Evolutionary conservation across 2,329 filamentous ascomycete genomes (phyloP), one percentile per base, ranked within the genome.

Genomic region (Hysterium pulicare): DNA sequence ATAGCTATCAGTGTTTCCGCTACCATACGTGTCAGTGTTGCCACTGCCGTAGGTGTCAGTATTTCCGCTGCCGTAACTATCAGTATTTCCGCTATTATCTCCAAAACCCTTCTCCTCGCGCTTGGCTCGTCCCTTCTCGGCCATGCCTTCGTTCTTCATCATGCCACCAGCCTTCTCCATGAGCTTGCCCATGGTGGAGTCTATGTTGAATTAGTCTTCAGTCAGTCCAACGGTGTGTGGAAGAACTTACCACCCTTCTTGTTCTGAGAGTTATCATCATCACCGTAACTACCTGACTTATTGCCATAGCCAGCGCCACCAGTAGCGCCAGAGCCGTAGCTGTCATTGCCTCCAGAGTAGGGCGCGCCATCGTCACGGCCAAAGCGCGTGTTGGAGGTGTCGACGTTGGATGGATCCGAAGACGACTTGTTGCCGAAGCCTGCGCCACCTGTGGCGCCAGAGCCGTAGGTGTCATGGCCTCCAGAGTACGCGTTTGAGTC

Each of bases 131-230:
- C 78, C 79, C 62, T 74, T 77, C 50, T 72, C 61, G 41, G 67
- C 67, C 10, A 81, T 43, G 33, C 62, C 66, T 13, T 73, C 67
- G 50, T 70, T 78, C 41, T 73, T 62, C 47, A 83, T 51, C 38
- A 75, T 52, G 10, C 64, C 59, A 7, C 78, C 77, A 5, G 72
- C 74, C 70, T 80, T 82, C 66, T 83, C 77, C 61, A 82, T 66
- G 19, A 82, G 43, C 64, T 78, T 81, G 35, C 79, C 79, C 17
- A 78, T 40, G 13, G 71, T 72, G 38, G 74, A 77, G 55, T 77
- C 73, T 54, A 35, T 16, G 19, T 21, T 7, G 16, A 39, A 20
- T 52, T 34, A 47, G 40, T 33, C 13, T n/a, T 5, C 15, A 19
- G n/a, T n/a, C n/a, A n/a, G n/a, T n/a, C n/a, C n/a, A n/a, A n/a